Conservation (phyloP, 176 grass and related monocot genomes). For the sorghum (Sorghum bicolor) region DNA sequence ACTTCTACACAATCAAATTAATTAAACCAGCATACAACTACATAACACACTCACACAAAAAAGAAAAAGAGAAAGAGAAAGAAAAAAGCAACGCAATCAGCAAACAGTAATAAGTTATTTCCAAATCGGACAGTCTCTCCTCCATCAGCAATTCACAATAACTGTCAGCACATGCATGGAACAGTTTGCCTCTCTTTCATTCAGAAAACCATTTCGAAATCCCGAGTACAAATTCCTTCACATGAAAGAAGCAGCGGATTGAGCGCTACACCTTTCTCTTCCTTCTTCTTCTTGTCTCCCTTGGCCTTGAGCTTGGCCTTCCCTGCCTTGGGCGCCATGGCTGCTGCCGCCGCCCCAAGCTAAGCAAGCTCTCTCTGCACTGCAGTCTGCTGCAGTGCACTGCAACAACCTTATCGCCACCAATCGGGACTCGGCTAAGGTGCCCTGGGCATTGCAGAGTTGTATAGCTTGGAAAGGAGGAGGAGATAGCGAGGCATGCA, state of each 20-base stretch:
- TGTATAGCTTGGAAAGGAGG: not conserved
- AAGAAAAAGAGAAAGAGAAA: not conserved
- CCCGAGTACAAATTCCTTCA: not conserved
- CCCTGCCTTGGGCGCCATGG: conserved; percentile 88
- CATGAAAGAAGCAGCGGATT: not conserved
- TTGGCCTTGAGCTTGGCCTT: conserved; percentile 84
- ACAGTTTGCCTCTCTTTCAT: not conserved
- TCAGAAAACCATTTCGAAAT: not conserved
- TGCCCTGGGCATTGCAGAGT: conserved; percentile 36
- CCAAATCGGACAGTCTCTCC: not conserved
- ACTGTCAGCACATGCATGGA: not conserved
- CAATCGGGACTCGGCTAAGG: not conserved
- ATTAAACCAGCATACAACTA: not conserved
- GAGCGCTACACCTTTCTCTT: conserved; percentile 71
- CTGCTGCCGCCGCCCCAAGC: conserved; percentile 7
- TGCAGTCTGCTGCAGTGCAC: no score
- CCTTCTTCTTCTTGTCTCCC: conserved; percentile 98
- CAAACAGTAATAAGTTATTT: not conserved
- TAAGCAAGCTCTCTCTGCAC: not conserved
- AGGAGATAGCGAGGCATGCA: conserved; percentile 28
- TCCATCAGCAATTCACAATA: not conserved
- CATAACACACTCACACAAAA: not conserved
- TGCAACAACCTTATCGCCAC: not conserved
- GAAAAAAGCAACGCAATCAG: not conserved
- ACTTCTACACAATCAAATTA: not conserved